Evolutionary conservation across 2,329 filamentous ascomycete species (phyloP).

Genomic region (Byssochlamys sp.): DNA sequence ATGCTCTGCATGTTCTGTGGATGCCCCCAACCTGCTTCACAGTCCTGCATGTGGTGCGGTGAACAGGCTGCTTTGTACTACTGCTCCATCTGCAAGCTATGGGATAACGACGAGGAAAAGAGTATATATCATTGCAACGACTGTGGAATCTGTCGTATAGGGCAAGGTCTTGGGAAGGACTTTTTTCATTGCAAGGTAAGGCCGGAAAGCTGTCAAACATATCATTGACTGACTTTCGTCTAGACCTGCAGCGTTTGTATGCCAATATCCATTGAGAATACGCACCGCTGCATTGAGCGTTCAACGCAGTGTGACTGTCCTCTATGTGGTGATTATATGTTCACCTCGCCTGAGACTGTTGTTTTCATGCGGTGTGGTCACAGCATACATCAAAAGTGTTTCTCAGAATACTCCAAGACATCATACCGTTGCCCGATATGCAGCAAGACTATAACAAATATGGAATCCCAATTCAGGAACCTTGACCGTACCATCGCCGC

Average conservation of each 20-base stretch:
- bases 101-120: slow-evolving; percentile 86
- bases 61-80: slow-evolving; percentile 78
- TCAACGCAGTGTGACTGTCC: slow-evolving; percentile 93
- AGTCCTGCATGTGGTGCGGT: slow-evolving; percentile 68
- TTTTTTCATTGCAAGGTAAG: slow-evolving; percentile 94
- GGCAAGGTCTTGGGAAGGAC: slow-evolving; percentile 85
- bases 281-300: slow-evolving; percentile 87
- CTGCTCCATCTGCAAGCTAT: slow-evolving; percentile 87
- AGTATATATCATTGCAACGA: slow-evolving; percentile 93
- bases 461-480: slow-evolving; percentile 90
- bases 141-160: slow-evolving; percentile 88
- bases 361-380: slow-evolving; percentile 94
- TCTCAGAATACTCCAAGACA: slow-evolving; percentile 73
- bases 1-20: slow-evolving; percentile 97
- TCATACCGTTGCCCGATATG: slow-evolving; percentile 96
- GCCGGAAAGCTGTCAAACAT: slow-evolving; percentile 1
- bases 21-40: slow-evolving; percentile 70
- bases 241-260: slow-evolving; percentile 90
- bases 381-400: slow-evolving; percentile 85
- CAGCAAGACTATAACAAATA: slow-evolving; percentile 91
- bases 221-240: slow-evolving; percentile 15
- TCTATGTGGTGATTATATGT: slow-evolving; percentile 93
- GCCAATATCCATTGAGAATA: slow-evolving; percentile 70
- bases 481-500: slow-evolving; percentile 75
- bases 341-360: slow-evolving; percentile 76